Base-by-base conservation (phyloP, 1,139 yeast genomes). In the Geotrichum europaeum region DNA sequence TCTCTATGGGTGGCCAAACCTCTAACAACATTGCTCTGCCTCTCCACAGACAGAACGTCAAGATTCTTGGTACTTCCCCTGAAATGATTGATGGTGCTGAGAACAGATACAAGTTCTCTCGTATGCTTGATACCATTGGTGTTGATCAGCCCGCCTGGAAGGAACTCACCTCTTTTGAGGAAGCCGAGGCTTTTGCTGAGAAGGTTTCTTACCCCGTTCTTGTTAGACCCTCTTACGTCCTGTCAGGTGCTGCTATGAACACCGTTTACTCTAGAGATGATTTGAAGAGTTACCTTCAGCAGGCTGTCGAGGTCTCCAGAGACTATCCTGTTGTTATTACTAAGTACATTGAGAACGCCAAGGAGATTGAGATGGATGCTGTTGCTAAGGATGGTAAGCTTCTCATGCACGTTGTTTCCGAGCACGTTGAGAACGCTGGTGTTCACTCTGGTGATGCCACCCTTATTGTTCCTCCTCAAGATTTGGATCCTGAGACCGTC, bases 361-460 rank as follows among this genome's bases (percentile, higher is more conserved):
- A 91, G 78, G 99, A 94, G 78, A 92, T 94, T 72, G 99, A 94
- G 75, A 88, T 94, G 68, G 99, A 94, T 78, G 98, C 90, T 64
- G 99, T 94, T 71, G 98, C 99, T 49, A 78, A 83, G 70, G 81
- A 90, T 61, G 99, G 99, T 71, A 77, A 85, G 70, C 89, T 94
- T 59, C 77, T 94, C 65, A 94, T 94, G 61, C 99, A 94, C 76
- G 99, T 96, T 62, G 89, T 94, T 62, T 90, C 97, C 64, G 99
- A 94, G 78, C 99, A 94, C 75, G 96, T 92, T 69, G 99, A 94
- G 79, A 91, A 94, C 72, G 99, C 99, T 24, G 99, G 99, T 80
- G 91, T 94, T 60, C 99, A 94, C 78, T 91, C 98, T 54, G 99
- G 99, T 76, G 99, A 94, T 76, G 99, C 99, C 56, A 91, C 98